phyloP scores from a whole-genome alignment of 1,284 basidiomycete species.

The Xerocomus cyaneibrunnescens region DNA sequence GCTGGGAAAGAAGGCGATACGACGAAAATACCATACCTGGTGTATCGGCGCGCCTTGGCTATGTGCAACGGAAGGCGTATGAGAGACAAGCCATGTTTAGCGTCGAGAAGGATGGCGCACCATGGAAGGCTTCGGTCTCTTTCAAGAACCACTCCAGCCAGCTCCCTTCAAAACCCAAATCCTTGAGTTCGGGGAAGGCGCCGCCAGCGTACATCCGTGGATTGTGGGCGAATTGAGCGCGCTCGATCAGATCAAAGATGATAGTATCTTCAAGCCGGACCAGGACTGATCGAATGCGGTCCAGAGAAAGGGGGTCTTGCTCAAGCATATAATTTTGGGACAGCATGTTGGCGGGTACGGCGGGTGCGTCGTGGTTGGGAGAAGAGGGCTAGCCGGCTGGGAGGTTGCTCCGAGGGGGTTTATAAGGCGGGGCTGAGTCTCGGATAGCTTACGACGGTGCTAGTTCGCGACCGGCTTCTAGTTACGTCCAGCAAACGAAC shows the following conservation, averaged over 20 bases:
- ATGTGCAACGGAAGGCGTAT: not conserved
- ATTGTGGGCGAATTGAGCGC: slow-evolving; percentile 96
- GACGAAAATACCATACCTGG: slow-evolving; percentile 57
- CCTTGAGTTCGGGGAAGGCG: slow-evolving; percentile 74
- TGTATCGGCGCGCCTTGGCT: slow-evolving; percentile 94
- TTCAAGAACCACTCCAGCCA: slow-evolving; percentile 98
- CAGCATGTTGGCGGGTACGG: slow-evolving; percentile 43
- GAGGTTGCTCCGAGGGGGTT: not conserved
- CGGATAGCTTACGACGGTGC: not conserved
- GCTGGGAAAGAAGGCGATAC: not conserved
- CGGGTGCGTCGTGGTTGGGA: slow-evolving; percentile 6
- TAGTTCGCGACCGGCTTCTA: not conserved
- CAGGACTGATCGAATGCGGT: slow-evolving; percentile 85
- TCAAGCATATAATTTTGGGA: slow-evolving; percentile 70
- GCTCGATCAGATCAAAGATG: slow-evolving; percentile 95
- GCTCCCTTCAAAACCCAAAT: slow-evolving; percentile 74
- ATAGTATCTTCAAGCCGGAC: slow-evolving; percentile 96
- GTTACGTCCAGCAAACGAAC: not conserved
- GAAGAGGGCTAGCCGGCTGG: not conserved
- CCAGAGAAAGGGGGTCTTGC: slow-evolving; percentile 79
- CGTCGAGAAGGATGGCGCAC: slow-evolving; percentile 47
- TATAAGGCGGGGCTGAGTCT: slow-evolving; percentile 18
- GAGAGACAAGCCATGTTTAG: not conserved
- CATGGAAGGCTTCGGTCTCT: slow-evolving; percentile 93
- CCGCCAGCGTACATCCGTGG: slow-evolving; percentile 84